Evolutionary conservation across 2,329 filamentous ascomycete species (phyloP), one percentile per base, ranked within the genome.

Genomic region (Ophiostoma pallidulum): DNA sequence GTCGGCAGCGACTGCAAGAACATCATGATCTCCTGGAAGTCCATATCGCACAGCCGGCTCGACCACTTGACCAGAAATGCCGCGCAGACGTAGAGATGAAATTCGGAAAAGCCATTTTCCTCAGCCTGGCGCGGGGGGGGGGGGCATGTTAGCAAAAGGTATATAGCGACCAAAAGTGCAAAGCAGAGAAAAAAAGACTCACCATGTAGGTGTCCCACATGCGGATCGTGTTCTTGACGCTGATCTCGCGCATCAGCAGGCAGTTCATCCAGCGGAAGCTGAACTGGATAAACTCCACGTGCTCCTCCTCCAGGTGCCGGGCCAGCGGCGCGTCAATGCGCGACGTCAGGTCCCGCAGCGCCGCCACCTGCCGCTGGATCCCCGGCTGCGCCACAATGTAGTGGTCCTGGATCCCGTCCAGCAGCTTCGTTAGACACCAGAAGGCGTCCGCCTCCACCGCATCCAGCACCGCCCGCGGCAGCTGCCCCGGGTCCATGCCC

Each of bases 161-260:
- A 41, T n/a, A 24, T 33, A 8, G 32, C 5, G 18, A 24, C n/a
- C n/a, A n/a, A n/a, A n/a, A n/a, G n/a, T n/a, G n/a, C n/a, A n/a
- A n/a, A n/a, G n/a, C n/a, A n/a, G 16, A 4, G 18, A 38, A 38
- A 22, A 22, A 38, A 18, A 38, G 18, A 19, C 46, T 62, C 71
- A 96, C 91, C 70, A 98, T 78, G 68, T 98, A 98, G 22, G 92
- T 98, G 66, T 98, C 92, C 92, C 92, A 98, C 92, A 98, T 98
- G 57, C 92, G 77, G 54, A 98, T 94, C 0, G 89, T 96, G 63
- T 96, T 97, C 64, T 83, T 86, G 49, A 98, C 91, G 62, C 86
- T 95, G 55, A 98, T 86, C 68, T 98, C 92, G 54, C 92, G 79
- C 92, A 98, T 98, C 55, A 98, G 73, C 45, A 98, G 77, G 64